A percentile compares a stretch with the other conserved stretches of the same genome.
Conservation (phyloP, 2,329 filamentous ascomycete genomes). For the Cordyceps militaris region DNA sequence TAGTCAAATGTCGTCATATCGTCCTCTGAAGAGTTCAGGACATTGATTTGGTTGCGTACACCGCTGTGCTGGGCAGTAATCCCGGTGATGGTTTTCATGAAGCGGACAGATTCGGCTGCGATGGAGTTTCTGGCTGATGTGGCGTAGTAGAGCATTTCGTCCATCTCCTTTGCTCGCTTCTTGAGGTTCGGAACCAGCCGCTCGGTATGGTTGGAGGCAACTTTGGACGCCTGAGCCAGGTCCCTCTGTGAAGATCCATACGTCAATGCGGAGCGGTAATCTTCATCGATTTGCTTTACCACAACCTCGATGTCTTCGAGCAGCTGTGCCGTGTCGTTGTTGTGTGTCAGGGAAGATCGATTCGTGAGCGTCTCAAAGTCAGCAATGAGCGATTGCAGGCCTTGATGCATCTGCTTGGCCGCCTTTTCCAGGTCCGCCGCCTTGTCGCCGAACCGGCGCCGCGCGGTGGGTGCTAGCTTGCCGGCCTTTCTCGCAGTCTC, state of each 20-base stretch:
- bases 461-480: conserved; percentile 50
- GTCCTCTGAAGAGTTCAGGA: conserved; percentile 65
- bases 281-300: conserved; percentile 77
- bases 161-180: conserved; percentile 53
- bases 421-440: conserved; percentile 54
- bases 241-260: conserved; percentile 58
- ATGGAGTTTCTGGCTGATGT: conserved; percentile 62
- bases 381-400: conserved; percentile 54
- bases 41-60: conserved; percentile 64
- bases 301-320: conserved; percentile 81
- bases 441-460: conserved; percentile 53
- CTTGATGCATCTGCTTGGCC: conserved; percentile 52
- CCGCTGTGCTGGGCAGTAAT: conserved; percentile 70
- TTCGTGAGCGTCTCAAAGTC: conserved; percentile 54
- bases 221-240: conserved; percentile 55
- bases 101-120: conserved; percentile 56
- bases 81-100: conserved; percentile 76
- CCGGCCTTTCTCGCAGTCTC: conserved; percentile 68
- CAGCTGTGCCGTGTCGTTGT: conserved; percentile 59
- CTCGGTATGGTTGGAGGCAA: conserved; percentile 56
- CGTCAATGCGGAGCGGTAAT: conserved; percentile 69
- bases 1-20: conserved; percentile 75
- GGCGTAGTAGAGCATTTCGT: conserved; percentile 50
- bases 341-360: conserved; percentile 49
- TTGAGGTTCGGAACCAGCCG: conserved; percentile 52